A percentile compares a stretch with the other conserved stretches of the same genome.
Conservation (phyloP, 2,329 filamentous ascomycete species). For the Penicillium sp. region DNA sequence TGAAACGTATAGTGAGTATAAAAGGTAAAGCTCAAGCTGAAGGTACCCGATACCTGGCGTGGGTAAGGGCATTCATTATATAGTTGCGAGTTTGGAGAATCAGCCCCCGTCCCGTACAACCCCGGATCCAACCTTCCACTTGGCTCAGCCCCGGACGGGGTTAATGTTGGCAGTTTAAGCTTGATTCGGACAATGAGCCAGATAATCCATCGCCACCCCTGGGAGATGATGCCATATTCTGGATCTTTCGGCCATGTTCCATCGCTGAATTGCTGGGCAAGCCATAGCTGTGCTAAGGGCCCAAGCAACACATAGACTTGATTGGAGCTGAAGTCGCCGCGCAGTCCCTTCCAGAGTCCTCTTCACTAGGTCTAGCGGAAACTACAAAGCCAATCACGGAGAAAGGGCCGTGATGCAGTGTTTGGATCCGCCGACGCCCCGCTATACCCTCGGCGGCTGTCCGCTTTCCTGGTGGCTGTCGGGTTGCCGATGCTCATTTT, state of each 20-base stretch:
- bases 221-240: background rate
- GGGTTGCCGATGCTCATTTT: background rate
- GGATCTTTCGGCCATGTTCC: background rate
- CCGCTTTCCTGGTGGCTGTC: background rate
- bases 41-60: no score
- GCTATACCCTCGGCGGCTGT: background rate
- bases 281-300: background rate
- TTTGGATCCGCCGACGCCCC: background rate
- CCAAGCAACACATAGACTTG: background rate
- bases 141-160: background rate
- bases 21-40: background rate
- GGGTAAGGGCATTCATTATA: conserved; percentile 2
- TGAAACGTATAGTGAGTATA: background rate
- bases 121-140: conserved; percentile 2
- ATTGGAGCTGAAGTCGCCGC: background rate
- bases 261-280: background rate
- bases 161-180: background rate
- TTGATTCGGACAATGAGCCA: background rate
- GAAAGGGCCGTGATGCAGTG: background rate
- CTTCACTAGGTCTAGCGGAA: background rate
- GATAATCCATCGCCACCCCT: background rate
- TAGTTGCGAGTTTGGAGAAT: background rate
- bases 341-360: background rate
- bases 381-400: conserved; percentile 4
- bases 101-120: background rate